Evolutionary conservation across 495 filamentous ascomycete species (phyloP).

Genomic region (Astrocystis sublimbata): DNA sequence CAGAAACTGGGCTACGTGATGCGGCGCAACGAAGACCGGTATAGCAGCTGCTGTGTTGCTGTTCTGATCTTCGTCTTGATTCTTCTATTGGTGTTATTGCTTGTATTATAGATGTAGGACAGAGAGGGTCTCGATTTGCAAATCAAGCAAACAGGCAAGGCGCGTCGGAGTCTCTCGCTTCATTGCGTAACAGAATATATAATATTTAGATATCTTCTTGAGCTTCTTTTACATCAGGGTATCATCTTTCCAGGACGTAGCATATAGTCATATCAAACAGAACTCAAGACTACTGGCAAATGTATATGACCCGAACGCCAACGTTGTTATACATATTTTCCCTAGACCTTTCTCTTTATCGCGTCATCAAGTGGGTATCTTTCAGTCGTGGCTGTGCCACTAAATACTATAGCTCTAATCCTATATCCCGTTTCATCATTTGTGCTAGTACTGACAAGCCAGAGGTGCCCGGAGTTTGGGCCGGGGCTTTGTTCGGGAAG

Average conservation of each 20-base stretch:
- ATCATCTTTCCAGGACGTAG: constrained; percentile 1
- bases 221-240: background rate
- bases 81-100: constrained; percentile 72
- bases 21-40: constrained; percentile 85
- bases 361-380: background rate
- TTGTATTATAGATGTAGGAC: constrained; percentile 50
- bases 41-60: constrained; percentile 91
- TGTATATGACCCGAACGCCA: constrained; percentile 18
- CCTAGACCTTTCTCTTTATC: constrained; percentile 3
- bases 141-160: constrained; percentile 8
- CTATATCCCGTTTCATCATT: constrained; percentile 58
- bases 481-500: constrained; percentile 58
- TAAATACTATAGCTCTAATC: constrained; percentile 43
- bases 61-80: constrained; percentile 83
- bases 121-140: constrained; percentile 3
- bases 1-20: constrained; percentile 82
- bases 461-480: constrained; percentile 55
- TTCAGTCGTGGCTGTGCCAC: background rate
- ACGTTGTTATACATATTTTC: constrained; percentile 3
- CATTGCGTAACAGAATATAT: constrained; percentile 3
- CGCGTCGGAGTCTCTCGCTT: constrained; percentile 12
- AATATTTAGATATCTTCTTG: background rate
- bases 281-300: background rate
- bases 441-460: constrained; percentile 62
- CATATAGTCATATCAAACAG: background rate